Conservation (phyloP, 306 rosid species). For the Casuarina equisetifolia region DNA sequence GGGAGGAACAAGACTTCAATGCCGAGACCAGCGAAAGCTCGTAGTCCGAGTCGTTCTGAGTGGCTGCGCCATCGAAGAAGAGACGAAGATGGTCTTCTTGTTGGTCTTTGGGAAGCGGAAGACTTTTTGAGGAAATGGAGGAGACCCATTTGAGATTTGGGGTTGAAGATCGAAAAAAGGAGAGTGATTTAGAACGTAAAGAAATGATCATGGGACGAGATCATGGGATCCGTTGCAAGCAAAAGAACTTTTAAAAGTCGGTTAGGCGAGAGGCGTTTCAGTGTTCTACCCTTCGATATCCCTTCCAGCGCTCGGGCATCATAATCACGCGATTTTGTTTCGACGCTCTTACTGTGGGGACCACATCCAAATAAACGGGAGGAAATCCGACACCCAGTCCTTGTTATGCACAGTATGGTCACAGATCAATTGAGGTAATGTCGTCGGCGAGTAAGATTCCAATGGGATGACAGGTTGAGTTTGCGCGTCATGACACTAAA, state of each 20-base stretch:
- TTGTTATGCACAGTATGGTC: too few relatives aligned
- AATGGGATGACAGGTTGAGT: too few relatives aligned
- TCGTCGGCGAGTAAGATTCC: too few relatives aligned
- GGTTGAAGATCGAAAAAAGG: constrained; percentile 11
- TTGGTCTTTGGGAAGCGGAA: constrained; percentile 29
- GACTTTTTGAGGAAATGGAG: constrained; percentile 30
- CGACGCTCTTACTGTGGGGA: too few relatives aligned
- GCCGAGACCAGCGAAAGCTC: constrained; percentile 66
- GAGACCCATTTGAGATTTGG: constrained; percentile 51
- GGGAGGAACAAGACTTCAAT: constrained; percentile 68
- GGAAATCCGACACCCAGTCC: too few relatives aligned
- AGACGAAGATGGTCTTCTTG: constrained; percentile 42
- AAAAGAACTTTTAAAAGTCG: neutral
- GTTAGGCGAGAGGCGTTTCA: too few relatives aligned
- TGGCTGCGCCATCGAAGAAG: constrained; percentile 42
- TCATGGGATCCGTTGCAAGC: constrained; percentile 21
- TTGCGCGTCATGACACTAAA: too few relatives aligned
- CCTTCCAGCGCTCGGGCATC: too few relatives aligned
- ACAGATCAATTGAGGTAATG: too few relatives aligned
- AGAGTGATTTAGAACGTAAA: constrained; percentile 36
- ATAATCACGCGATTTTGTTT: too few relatives aligned
- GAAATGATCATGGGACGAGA: constrained; percentile 46
- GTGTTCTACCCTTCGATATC: too few relatives aligned
- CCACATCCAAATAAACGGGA: too few relatives aligned
- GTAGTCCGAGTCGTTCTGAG: constrained; percentile 34